Conservation (phyloP, 495 filamentous ascomycete genomes). For the Aspergillus bridgeri region DNA sequence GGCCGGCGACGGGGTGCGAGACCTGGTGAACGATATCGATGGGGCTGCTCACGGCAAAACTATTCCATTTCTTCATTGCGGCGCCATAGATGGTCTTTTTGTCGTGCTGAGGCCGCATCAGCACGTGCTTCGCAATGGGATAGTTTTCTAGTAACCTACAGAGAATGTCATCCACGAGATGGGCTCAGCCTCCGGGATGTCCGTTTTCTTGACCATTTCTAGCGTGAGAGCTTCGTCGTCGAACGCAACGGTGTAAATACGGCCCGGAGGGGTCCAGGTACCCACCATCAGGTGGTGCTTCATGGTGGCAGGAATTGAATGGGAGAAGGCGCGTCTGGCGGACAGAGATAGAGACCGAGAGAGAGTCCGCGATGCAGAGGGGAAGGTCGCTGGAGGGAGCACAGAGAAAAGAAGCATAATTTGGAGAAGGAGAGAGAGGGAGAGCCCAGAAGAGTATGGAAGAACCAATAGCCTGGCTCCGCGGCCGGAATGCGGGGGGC, state of each 20-base stretch:
- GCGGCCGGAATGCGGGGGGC: background rate
- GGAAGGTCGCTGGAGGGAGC: background rate
- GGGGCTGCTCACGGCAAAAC: conserved; percentile 71
- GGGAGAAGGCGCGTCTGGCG: conserved; percentile 3
- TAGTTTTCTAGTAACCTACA: conserved; percentile 39
- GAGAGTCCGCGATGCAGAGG: background rate
- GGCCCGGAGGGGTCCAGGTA: conserved; percentile 79
- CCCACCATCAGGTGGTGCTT: conserved; percentile 81
- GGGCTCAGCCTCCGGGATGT: conserved; percentile 74
- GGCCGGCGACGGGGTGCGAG: conserved; percentile 65
- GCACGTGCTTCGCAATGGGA: background rate
- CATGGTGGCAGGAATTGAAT: conserved; percentile 43
- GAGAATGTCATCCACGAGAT: conserved; percentile 91
- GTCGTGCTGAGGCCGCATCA: conserved; percentile 50
- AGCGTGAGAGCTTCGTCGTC: conserved; percentile 72
- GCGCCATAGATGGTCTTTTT: conserved; percentile 83
- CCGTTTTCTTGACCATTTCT: conserved; percentile 70
- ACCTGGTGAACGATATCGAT: conserved; percentile 72
- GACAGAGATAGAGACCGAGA: conserved; percentile 5
- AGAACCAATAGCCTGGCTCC: background rate
- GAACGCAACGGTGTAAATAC: conserved; percentile 80
- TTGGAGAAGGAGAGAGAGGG: background rate
- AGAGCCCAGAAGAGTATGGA: background rate
- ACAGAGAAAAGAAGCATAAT: background rate
- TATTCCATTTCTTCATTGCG: conserved; percentile 87